These are phyloP conservation scores for Themeda triandra DNA, from an alignment of 176 grass and related monocot species.

Conservation along the genomic window DNA sequence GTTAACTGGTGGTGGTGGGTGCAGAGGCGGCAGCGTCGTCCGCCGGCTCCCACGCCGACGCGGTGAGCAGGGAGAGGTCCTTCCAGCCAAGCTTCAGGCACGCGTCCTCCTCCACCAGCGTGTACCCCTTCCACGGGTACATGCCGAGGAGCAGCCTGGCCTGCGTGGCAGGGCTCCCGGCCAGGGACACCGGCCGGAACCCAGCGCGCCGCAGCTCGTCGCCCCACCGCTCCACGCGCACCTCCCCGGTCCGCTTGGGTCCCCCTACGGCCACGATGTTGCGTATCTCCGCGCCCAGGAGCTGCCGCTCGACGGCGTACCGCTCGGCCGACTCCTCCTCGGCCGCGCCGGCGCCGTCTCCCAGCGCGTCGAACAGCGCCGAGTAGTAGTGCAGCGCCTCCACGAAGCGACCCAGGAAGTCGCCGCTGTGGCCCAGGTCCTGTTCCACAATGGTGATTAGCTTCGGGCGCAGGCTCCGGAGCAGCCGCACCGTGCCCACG, in stretches of 20 bases:
- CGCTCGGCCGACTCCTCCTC: slow-evolving; percentile 45
- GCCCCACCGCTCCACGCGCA: slow-evolving; percentile 71
- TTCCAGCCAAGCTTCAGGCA: slow-evolving; percentile 91
- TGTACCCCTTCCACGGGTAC: slow-evolving; percentile 93
- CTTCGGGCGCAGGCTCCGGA: slow-evolving; percentile 58
- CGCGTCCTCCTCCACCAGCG: slow-evolving; percentile 66
- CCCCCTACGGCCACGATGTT: slow-evolving; percentile 91
- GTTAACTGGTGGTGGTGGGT: not conserved
- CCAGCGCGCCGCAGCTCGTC: slow-evolving; percentile 65
- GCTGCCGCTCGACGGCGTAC: slow-evolving; percentile 68
- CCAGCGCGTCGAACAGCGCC: slow-evolving; percentile 84
- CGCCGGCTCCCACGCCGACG: slow-evolving; percentile 66
- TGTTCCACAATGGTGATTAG: slow-evolving; percentile 93
- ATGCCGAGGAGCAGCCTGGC: slow-evolving; percentile 78
- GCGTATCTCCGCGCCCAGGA: slow-evolving; percentile 82
- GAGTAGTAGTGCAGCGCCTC: slow-evolving; percentile 98
- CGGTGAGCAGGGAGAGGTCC: slow-evolving; percentile 87
- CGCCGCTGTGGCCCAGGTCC: slow-evolving; percentile 66
- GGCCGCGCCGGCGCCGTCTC: slow-evolving; percentile 45
- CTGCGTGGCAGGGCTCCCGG: slow-evolving; percentile 72
- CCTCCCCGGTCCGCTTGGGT: slow-evolving; percentile 73
- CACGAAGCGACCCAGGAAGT: slow-evolving; percentile 83
- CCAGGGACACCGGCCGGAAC: slow-evolving; percentile 71
- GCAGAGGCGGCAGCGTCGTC: not conserved
- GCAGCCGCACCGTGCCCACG: slow-evolving; percentile 47